Evolutionary conservation across 306 rosid genomes (phyloP).

Genomic region (Arachis hypogaea): DNA sequence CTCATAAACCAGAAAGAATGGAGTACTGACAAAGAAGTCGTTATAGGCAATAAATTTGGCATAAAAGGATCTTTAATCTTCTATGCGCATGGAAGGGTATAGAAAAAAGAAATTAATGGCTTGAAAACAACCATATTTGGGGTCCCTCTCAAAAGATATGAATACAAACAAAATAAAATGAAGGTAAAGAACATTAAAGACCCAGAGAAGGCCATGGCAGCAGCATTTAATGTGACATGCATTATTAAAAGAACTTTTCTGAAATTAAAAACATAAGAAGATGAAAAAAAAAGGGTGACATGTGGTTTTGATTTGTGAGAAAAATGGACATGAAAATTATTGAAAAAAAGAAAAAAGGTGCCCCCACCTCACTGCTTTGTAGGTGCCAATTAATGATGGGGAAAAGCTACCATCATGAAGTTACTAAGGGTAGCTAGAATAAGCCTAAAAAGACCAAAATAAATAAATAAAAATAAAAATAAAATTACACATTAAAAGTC

Average conservation of each 20-base stretch:
- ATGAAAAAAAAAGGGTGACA: not conserved
- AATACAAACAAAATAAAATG: constrained; percentile 47
- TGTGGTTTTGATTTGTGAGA: constrained; percentile 39
- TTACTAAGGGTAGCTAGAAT: constrained; percentile 28
- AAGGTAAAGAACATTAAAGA: constrained; percentile 44
- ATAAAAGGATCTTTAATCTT: constrained; percentile 30
- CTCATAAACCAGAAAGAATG: constrained; percentile 43
- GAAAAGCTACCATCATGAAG: constrained; percentile 44
- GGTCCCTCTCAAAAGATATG: constrained; percentile 48
- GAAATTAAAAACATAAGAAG: constrained; percentile 15
- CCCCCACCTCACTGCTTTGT: constrained; percentile 63
- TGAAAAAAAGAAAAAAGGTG: constrained; percentile 32
- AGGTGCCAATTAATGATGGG: constrained; percentile 60
- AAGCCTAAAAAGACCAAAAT: constrained; percentile 18
- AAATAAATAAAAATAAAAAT: constrained; percentile 4
- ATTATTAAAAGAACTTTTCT: not conserved
- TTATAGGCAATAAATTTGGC: constrained; percentile 55
- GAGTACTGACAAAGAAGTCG: constrained; percentile 40
- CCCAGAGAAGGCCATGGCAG: constrained; percentile 47
- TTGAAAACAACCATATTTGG: constrained; percentile 45
- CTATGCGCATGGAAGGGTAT: constrained; percentile 36
- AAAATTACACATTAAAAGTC: constrained; percentile 30
- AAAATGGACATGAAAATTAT: constrained; percentile 42
- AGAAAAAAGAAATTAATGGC: constrained; percentile 45
- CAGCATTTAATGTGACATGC: constrained; percentile 54